Evolutionary conservation across 371 early-diverging fungal genomes (phyloP).

Genomic region (Capniomyces stellatus): DNA sequence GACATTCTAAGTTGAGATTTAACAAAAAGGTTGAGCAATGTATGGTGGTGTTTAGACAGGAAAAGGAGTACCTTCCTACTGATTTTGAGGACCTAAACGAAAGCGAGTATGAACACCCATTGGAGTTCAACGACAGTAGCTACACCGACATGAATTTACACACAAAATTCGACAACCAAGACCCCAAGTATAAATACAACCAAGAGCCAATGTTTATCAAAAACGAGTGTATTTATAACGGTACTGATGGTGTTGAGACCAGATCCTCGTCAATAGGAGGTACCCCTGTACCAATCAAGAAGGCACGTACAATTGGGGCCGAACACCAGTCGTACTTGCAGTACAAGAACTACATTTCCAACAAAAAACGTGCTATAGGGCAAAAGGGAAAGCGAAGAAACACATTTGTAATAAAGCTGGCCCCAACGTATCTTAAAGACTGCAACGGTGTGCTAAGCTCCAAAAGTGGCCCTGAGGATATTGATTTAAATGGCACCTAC

Average conservation of each 20-base stretch:
- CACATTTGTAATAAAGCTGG: slow-evolving; percentile 23
- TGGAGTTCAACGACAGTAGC: no score
- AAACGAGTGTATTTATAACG: no score
- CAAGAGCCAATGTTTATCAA: no score
- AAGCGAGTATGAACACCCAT: neutral
- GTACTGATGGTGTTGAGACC: no score
- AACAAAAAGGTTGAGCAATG: slow-evolving; percentile 25
- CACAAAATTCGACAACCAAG: neutral
- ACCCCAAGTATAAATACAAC: no score
- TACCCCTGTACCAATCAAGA: neutral
- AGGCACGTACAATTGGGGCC: neutral
- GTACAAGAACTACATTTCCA: neutral
- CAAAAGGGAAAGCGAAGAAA: slow-evolving; percentile 7
- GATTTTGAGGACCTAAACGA: slow-evolving; percentile 7
- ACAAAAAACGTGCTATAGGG: neutral
- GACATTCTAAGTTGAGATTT: slow-evolving; percentile 21
- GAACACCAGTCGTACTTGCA: neutral
- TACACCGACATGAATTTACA: neutral
- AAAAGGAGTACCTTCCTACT: slow-evolving; percentile 22
- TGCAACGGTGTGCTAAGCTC: no score
- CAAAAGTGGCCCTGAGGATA: no score
- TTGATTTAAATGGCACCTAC: no score
- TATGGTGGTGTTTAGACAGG: slow-evolving; percentile 25
- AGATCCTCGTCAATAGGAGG: no score
- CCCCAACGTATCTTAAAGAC: slow-evolving; percentile 17